Percentiles rank a stretch among this genome's conserved stretches.
phyloP scores from a whole-genome alignment of 1,284 basidiomycete genomes.

The Heterobasidion annosum region DNA sequence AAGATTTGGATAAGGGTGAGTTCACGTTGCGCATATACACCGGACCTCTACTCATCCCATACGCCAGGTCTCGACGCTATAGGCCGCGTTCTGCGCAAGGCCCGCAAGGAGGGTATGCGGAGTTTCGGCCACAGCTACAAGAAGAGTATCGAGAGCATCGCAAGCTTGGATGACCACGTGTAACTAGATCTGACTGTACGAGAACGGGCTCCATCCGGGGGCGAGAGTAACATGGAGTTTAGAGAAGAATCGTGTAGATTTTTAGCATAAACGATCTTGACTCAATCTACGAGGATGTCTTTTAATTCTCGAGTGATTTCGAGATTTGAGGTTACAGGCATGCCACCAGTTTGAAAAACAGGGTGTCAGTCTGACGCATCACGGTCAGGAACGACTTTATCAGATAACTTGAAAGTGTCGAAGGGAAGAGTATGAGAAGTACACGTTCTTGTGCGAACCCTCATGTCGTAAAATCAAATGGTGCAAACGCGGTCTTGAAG shows the following conservation, averaged over 20 bases:
- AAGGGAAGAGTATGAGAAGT: no score
- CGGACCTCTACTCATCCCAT: constrained; percentile 1
- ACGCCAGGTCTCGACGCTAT: constrained; percentile 75
- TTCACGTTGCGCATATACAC: background rate
- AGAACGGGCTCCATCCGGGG: no score
- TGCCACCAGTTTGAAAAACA: no score
- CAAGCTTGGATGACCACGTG: constrained; percentile 2
- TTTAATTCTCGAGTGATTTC: no score
- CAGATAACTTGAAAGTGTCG: no score
- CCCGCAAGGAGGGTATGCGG: constrained; percentile 49
- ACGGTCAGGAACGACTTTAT: no score
- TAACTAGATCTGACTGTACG: background rate
- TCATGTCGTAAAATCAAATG: constrained; percentile 50
- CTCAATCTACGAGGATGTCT: no score
- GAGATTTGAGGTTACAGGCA: no score
- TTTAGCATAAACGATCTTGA: no score
- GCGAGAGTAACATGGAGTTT: no score
- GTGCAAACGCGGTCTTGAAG: constrained; percentile 76
- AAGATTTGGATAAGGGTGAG: constrained; percentile 73
- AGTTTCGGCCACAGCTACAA: constrained; percentile 62
- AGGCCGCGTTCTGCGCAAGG: constrained; percentile 66
- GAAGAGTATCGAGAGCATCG: constrained; percentile 37
- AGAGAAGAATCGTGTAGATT: no score
- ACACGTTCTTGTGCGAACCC: background rate
- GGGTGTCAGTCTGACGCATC: no score